Percentiles rank a stretch among this genome's conserved stretches.
Conservation (phyloP, 2,329 filamentous ascomycete species). For the Dendrostoma leiphaemia region DNA sequence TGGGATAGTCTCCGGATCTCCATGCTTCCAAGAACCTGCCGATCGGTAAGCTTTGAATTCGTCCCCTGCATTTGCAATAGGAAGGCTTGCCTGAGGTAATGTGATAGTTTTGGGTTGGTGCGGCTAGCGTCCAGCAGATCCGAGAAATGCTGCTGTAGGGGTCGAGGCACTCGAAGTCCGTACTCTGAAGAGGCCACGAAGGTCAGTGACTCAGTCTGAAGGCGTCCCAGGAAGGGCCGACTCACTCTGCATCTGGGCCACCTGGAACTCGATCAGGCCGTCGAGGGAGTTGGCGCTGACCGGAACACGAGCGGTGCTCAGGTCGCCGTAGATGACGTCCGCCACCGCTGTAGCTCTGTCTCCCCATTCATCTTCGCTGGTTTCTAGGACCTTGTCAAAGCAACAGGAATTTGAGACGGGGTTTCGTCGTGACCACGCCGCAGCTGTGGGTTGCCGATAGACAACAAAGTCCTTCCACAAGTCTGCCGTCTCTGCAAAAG, state of each 20-base stretch:
- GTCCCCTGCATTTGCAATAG: neutral
- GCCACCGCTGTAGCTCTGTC: constrained; percentile 44
- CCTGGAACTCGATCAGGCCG: constrained; percentile 79
- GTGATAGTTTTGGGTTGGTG: constrained; percentile 68
- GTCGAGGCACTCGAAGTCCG: constrained; percentile 73
- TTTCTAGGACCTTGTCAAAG: constrained; percentile 56
- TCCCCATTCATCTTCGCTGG: constrained; percentile 51
- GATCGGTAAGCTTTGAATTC: constrained; percentile 16
- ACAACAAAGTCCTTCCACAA: constrained; percentile 82
- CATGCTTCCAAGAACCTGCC: constrained; percentile 83
- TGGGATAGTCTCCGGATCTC: constrained; percentile 85
- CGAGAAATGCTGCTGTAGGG: constrained; percentile 69
- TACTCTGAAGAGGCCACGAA: constrained; percentile 49
- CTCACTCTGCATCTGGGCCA: constrained; percentile 80
- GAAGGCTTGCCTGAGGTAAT: constrained; percentile 66
- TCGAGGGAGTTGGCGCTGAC: constrained; percentile 80
- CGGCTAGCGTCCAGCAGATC: constrained; percentile 65
- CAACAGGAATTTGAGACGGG: constrained; percentile 54
- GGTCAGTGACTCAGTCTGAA: constrained; percentile 10
- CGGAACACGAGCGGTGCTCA: constrained; percentile 40
- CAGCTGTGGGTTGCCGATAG: constrained; percentile 74
- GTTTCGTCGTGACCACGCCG: constrained; percentile 62
- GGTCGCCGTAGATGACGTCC: constrained; percentile 50
- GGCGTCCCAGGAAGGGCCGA: constrained; percentile 2
- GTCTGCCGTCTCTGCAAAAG: constrained; percentile 73